Conservation (phyloP, 345 rosid genomes). For the Hibiscus trionum region DNA sequence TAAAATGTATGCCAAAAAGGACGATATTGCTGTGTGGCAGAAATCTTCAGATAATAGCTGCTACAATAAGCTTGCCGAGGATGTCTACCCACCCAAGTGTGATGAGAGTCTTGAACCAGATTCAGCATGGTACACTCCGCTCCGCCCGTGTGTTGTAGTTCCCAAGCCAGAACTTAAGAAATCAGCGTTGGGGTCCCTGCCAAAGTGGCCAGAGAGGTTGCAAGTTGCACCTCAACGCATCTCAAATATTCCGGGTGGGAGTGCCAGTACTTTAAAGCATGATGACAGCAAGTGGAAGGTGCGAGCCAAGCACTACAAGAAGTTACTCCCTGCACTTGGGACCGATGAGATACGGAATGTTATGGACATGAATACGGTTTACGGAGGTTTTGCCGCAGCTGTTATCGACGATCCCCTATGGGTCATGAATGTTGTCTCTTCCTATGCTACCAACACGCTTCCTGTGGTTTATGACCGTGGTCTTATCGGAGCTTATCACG, state of each 20-base stretch:
- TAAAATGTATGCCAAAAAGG: constrained; percentile 75
- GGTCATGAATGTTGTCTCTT: constrained; percentile 95
- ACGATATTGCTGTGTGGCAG: constrained; percentile 96
- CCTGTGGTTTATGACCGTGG: constrained; percentile 88
- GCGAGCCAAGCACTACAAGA: constrained; percentile 80
- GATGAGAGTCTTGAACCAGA: constrained; percentile 96
- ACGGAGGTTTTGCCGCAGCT: constrained; percentile 88
- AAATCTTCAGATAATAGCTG: constrained; percentile 64
- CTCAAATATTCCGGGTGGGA: constrained; percentile 62
- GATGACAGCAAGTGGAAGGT: constrained; percentile 82
- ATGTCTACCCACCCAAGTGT: constrained; percentile 80
- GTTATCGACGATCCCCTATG: constrained; percentile 72
- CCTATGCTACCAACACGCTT: constrained; percentile 70
- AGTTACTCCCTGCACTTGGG: constrained; percentile 74
- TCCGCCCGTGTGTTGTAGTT: constrained; percentile 82
- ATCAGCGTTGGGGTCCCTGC: constrained; percentile 49
- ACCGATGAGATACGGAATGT: constrained; percentile 78
- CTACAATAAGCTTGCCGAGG: constrained; percentile 56
- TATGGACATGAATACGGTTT: constrained; percentile 96
- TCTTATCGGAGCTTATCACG: constrained; percentile 84
- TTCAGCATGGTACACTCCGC: constrained; percentile 96
- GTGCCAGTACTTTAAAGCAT: constrained; percentile 52
- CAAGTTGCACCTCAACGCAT: constrained; percentile 66
- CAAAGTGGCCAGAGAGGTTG: constrained; percentile 83
- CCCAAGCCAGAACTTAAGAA: constrained; percentile 58